These are phyloP conservation scores for Scleroderma citrinum DNA, from an alignment of 768 basidiomycete genomes.

Conservation along the genomic window DNA sequence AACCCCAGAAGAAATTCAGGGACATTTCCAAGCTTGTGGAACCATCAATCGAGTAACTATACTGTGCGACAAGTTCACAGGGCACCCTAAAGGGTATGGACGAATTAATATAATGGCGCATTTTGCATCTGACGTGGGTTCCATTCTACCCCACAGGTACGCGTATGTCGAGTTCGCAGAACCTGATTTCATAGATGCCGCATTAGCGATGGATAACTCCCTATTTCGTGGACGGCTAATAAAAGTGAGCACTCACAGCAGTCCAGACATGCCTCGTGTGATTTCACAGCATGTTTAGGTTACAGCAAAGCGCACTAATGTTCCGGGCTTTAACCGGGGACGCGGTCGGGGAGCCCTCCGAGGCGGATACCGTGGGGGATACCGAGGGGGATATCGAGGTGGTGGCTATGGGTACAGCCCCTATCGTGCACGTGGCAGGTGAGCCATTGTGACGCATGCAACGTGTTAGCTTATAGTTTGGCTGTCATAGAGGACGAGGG, in stretches of 20 bases:
- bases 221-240: constrained; percentile 89
- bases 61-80: constrained; percentile 98
- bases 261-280: background rate
- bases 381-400: constrained; percentile 54
- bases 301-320: constrained; percentile 90
- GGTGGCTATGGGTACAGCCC: constrained; percentile 49
- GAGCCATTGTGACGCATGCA: constrained; percentile 46
- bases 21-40: constrained; percentile 94
- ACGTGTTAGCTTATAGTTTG: constrained; percentile 41
- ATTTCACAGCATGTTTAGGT: constrained; percentile 47
- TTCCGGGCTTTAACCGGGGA: constrained; percentile 87
- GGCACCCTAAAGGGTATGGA: constrained; percentile 92
- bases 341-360: constrained; percentile 56
- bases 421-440: constrained; percentile 72
- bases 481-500: constrained; percentile 54
- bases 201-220: constrained; percentile 92
- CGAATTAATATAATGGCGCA: constrained; percentile 10
- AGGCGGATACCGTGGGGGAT: constrained; percentile 54
- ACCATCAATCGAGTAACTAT: constrained; percentile 99
- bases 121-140: constrained; percentile 6
- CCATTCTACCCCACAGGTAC: constrained; percentile 49
- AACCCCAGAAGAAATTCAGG: constrained; percentile 97
- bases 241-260: constrained; percentile 52
- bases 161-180: constrained; percentile 99
- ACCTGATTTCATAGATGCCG: constrained; percentile 83